Evolutionary conservation across 2,329 filamentous ascomycete species (phyloP).

Genomic region (Alternaria rosae): DNA sequence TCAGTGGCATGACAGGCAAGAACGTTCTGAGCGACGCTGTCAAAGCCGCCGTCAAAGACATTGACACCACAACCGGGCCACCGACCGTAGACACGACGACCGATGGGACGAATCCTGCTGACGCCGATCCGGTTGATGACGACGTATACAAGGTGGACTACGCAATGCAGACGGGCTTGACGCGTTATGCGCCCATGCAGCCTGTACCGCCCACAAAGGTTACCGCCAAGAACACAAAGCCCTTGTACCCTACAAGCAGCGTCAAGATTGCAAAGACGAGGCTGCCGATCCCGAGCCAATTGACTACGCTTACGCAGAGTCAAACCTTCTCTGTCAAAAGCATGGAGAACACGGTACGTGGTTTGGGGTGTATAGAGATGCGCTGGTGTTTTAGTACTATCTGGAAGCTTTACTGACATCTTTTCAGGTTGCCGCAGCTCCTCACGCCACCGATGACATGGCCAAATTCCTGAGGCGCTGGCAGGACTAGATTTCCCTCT

Average conservation of each 20-base stretch:
- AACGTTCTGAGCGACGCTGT: constrained; percentile 61
- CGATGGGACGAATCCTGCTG: constrained; percentile 30
- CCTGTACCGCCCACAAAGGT: constrained; percentile 66
- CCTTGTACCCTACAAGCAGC: constrained; percentile 63
- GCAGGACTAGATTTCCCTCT: constrained; percentile 58
- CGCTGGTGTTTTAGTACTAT: background rate
- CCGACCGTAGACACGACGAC: constrained; percentile 30
- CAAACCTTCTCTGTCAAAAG: constrained; percentile 61
- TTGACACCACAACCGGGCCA: constrained; percentile 41
- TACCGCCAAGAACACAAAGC: constrained; percentile 59
- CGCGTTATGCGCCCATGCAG: constrained; percentile 69
- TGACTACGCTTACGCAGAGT: constrained; percentile 61
- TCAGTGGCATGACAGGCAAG: constrained; percentile 70
- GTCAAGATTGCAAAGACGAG: constrained; percentile 61
- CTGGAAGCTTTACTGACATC: constrained; percentile 22
- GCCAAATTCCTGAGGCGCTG: constrained; percentile 65
- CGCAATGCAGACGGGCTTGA: constrained; percentile 63
- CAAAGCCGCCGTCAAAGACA: constrained; percentile 46
- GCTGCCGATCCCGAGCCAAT: constrained; percentile 54
- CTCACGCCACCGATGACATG: constrained; percentile 62
- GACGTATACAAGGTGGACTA: constrained; percentile 58
- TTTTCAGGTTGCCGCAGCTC: constrained; percentile 62
- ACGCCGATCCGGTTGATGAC: constrained; percentile 25
- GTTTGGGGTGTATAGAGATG: background rate
- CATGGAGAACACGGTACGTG: constrained; percentile 66